Percentiles rank a stretch among this genome's conserved stretches.
Conservation (phyloP, 257 asterid species). For the Solanum lycopersicoides region DNA sequence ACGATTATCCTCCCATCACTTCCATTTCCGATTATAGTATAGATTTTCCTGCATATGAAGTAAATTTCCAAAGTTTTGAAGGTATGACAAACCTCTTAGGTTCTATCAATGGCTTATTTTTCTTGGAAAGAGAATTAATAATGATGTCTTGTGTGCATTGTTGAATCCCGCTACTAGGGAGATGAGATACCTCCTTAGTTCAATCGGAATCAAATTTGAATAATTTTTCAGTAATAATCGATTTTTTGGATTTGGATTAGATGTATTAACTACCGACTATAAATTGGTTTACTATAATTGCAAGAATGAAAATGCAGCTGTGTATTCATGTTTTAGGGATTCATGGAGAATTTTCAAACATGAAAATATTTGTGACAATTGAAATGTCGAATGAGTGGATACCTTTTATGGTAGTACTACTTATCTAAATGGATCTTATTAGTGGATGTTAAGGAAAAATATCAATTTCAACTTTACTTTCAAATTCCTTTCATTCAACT, state of each 20-base stretch:
- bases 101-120: background rate
- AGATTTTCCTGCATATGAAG: background rate
- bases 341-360: background rate
- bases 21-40: background rate
- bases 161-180: background rate
- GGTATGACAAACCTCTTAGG: background rate
- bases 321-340: background rate
- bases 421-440: background rate
- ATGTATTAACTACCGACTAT: background rate
- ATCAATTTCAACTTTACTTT: background rate
- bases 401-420: background rate
- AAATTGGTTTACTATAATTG: background rate
- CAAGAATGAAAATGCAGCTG: background rate
- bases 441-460: background rate
- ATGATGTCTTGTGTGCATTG: background rate
- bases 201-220: background rate
- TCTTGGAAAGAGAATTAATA: background rate
- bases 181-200: background rate
- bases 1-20: background rate
- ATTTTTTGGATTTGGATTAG: background rate
- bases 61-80: background rate
- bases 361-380: background rate
- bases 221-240: accelerated
- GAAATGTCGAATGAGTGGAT: background rate
- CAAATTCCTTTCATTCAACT: background rate